Evolutionary conservation across 345 rosid genomes (phyloP).

Genomic region (Trapa incisa): DNA sequence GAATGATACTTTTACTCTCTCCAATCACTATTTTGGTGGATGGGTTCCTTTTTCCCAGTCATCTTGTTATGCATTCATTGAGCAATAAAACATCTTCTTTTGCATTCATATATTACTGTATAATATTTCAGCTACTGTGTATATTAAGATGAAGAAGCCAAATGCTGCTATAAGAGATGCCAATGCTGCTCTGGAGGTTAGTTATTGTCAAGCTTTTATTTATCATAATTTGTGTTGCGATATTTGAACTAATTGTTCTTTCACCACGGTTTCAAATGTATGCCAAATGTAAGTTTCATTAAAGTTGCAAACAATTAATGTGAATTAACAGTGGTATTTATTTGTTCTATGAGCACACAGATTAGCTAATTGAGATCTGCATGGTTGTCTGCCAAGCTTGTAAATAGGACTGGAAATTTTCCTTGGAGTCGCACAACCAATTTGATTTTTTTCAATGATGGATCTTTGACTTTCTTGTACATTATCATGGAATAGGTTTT

Average conservation of each 20-base stretch:
- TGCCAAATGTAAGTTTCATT: too few species aligned
- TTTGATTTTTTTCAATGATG: too few species aligned
- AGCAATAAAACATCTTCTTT: too few species aligned
- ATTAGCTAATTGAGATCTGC: too few species aligned
- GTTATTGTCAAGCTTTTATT: neutral
- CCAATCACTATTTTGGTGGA: neutral
- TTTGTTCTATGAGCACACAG: neutral
- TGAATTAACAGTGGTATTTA: neutral
- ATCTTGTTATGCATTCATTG: neutral
- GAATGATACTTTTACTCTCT: neutral
- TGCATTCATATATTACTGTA: conserved; percentile 1
- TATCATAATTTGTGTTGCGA: neutral
- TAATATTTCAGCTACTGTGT: conserved; percentile 62
- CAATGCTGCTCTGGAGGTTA: conserved; percentile 81
- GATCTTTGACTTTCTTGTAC: too few species aligned
- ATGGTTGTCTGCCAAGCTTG: too few species aligned
- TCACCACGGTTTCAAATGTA: neutral
- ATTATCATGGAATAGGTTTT: neutral
- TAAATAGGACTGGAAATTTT: too few species aligned
- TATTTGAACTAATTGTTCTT: neutral
- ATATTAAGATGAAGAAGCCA: conserved; percentile 90
- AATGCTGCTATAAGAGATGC: conserved; percentile 95
- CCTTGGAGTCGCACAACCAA: too few species aligned
- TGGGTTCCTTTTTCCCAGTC: neutral
- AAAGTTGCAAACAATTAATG: neutral